phyloP scores from a whole-genome alignment of 2,329 filamentous ascomycete species.

The Pseudophaeomoniella oleicola region DNA sequence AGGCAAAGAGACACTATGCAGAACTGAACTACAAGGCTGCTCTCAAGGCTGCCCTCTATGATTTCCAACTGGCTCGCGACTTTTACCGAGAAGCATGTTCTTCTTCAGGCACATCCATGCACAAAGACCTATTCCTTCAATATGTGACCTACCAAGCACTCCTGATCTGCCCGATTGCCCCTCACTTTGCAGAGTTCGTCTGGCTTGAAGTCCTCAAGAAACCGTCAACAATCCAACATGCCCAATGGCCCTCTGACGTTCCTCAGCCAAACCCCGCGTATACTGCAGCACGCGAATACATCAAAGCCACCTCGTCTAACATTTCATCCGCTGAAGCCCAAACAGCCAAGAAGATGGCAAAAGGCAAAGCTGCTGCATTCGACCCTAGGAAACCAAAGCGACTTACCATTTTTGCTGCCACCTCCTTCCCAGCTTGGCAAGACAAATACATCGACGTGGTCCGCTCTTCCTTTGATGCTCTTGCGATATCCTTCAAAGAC shows the following conservation, averaged over 20 bases:
- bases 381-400: constrained; percentile 88
- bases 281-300: constrained; percentile 68
- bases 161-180: constrained; percentile 68
- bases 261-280: constrained; percentile 51
- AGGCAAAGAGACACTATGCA: constrained; percentile 66
- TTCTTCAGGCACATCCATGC: constrained; percentile 70
- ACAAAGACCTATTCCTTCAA: constrained; percentile 60
- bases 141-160: constrained; percentile 82
- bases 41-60: constrained; percentile 77
- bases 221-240: constrained; percentile 61
- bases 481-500: constrained; percentile 47
- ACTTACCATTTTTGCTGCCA: constrained; percentile 70
- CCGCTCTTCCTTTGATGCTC: constrained; percentile 51
- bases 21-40: constrained; percentile 73
- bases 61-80: constrained; percentile 77
- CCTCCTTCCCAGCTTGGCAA: constrained; percentile 79
- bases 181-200: constrained; percentile 89
- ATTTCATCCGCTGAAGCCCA: constrained; percentile 73
- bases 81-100: constrained; percentile 75
- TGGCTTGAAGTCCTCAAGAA: constrained; percentile 83
- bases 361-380: constrained; percentile 74
- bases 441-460: constrained; percentile 75
- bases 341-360: constrained; percentile 69
- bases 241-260: constrained; percentile 52
- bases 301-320: constrained; percentile 57